Base-by-base conservation (phyloP, 768 basidiomycete genomes). In the Suillus luteus region DNA sequence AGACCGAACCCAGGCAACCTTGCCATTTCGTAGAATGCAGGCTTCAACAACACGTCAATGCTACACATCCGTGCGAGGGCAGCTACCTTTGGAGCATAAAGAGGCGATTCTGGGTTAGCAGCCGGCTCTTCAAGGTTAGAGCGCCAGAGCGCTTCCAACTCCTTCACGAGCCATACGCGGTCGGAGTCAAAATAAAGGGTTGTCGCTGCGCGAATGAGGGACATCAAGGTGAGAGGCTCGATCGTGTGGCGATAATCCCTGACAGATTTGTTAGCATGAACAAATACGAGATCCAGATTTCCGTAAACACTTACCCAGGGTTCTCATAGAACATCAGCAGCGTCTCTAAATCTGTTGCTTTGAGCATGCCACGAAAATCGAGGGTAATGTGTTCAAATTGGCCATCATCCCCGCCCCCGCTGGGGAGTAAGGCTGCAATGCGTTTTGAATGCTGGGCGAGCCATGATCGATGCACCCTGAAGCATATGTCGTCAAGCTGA, bases 21-120 rank as follows among this genome's bases (percentile, higher is more conserved):
- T 22, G 69, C 68, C 14, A 82, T 70, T 62, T 81, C 78, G 64
- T 81, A 81, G 61, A 76, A 79, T 1, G 78, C 79, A 51, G 71
- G 70, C 57, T 77, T 76, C 17, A 77, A 67, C 27, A 80, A 69
- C 1, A 40, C 44, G 3, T 71, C 66, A 10, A 79, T 43, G 31
- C 71, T 64, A 60, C 65, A 76, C 6, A 65, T 24, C 14, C 72
- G 73, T 22, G 75, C 78, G 14, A 81, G 70, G 12, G 66, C 57
- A 31, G 80, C 66, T 2, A 74, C 77, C 24, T 70, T 70, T 1
- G 70, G 70, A 1, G 78, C 76, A 38, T 72, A 57, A 1, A 69
- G 70, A n/a, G 68, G 17, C 17, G 46, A 41, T 15, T 41, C 44
- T 6, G 55, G 17, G 22, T 49, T 49, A 2, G 48, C 14, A 1